Conservation (phyloP, 2,329 filamentous ascomycete species). For the Neonectria hederae region DNA sequence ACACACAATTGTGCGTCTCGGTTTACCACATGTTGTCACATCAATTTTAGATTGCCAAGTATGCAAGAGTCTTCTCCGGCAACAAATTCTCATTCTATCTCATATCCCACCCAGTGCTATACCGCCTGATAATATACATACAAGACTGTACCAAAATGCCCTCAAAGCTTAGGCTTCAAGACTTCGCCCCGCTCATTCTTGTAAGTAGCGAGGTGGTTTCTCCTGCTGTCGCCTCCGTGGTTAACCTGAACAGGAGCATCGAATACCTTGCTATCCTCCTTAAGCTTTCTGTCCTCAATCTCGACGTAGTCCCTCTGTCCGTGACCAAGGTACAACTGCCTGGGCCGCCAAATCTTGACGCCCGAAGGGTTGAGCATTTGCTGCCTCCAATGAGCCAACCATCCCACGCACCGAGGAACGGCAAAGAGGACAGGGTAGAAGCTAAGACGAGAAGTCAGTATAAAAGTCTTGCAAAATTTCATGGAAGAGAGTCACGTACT, state of each 20-base stretch:
- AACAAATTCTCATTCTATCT: background rate
- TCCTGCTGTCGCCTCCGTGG: conserved; percentile 55
- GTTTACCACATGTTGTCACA: background rate
- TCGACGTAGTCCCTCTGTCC: conserved; percentile 56
- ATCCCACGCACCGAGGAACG: conserved; percentile 60
- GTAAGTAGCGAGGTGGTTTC: conserved; percentile 51
- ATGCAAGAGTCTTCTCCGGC: background rate
- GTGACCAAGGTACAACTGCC: conserved; percentile 59
- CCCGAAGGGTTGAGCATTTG: conserved; percentile 56
- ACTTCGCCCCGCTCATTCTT: conserved; percentile 14
- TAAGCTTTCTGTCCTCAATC: conserved; percentile 45
- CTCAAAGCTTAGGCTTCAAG: conserved; percentile 18
- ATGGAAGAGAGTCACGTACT: conserved; percentile 40
- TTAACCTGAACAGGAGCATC: conserved; percentile 49
- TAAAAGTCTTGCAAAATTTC: background rate
- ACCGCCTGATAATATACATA: background rate
- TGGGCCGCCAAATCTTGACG: conserved; percentile 61
- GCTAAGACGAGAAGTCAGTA: conserved; percentile 30
- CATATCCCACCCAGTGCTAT: background rate
- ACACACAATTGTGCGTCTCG: too few relatives aligned
- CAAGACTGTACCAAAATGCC: background rate
- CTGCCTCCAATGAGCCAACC: conserved; percentile 63
- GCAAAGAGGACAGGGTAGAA: conserved; percentile 63
- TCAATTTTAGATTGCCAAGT: background rate
- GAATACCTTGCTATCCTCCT: conserved; percentile 44